Percentiles rank a stretch among this genome's conserved stretches.
phyloP scores from a whole-genome alignment of 2,329 filamentous ascomycete species.

The Calycina herbarum region DNA sequence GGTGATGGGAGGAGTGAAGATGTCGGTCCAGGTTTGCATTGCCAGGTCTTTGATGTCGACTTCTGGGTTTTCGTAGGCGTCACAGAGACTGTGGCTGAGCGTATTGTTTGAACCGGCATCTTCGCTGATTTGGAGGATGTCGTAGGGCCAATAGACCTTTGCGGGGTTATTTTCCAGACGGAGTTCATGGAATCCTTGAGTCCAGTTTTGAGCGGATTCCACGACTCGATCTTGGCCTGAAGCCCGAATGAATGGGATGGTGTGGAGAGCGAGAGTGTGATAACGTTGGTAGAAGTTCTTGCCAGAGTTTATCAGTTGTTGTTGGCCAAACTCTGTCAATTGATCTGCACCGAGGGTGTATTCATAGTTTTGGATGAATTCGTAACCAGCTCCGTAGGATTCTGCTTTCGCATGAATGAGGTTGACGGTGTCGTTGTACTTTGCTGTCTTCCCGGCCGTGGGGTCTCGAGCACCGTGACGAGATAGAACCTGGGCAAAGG shows the following conservation, averaged over 20 bases:
- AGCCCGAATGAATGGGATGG: slow-evolving; percentile 70
- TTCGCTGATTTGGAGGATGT: slow-evolving; percentile 71
- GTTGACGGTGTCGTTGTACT: slow-evolving; percentile 64
- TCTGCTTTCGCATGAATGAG: slow-evolving; percentile 61
- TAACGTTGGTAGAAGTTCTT: slow-evolving; percentile 76
- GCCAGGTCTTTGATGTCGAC: slow-evolving; percentile 50
- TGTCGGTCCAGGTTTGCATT: slow-evolving; percentile 57
- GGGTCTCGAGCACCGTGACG: slow-evolving; percentile 85
- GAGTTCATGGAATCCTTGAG: slow-evolving; percentile 64
- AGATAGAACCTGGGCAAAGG: slow-evolving; percentile 78
- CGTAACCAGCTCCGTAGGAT: slow-evolving; percentile 61
- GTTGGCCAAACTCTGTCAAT: slow-evolving; percentile 66
- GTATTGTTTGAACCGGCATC: slow-evolving; percentile 72
- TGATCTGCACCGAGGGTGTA: slow-evolving; percentile 72
- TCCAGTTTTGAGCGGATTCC: slow-evolving; percentile 73
- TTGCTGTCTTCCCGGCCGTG: slow-evolving; percentile 63
- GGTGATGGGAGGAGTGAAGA: slow-evolving; percentile 69
- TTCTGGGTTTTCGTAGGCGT: slow-evolving; percentile 61
- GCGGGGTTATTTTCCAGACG: slow-evolving; percentile 43
- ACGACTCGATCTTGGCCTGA: slow-evolving; percentile 71
- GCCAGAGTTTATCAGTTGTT: slow-evolving; percentile 73
- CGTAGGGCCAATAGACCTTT: slow-evolving; percentile 45
- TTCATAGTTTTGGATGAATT: slow-evolving; percentile 70
- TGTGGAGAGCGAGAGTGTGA: slow-evolving; percentile 53
- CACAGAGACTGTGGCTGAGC: slow-evolving; percentile 72